phyloP scores from a whole-genome alignment of 169 alveolate species.

The Cyclospora cayetanensis region DNA sequence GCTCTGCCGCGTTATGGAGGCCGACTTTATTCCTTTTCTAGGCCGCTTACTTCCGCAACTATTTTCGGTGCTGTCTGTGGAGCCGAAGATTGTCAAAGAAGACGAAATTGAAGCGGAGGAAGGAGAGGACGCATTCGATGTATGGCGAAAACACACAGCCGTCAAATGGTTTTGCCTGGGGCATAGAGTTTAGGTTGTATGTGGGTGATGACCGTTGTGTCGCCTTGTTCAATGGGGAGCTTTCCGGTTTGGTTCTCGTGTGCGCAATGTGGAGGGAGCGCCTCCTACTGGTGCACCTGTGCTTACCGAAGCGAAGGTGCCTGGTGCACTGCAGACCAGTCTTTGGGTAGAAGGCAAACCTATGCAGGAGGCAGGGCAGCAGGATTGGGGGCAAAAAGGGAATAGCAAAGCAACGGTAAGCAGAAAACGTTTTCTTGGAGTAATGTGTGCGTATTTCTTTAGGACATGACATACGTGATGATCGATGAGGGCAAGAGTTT shows the following conservation, averaged over 20 bases:
- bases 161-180: neutral
- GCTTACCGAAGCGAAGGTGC: too few relatives aligned
- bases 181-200: neutral
- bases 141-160: neutral
- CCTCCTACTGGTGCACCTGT: neutral
- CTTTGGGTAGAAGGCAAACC: too few relatives aligned
- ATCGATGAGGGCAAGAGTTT: neutral
- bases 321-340: too few relatives aligned
- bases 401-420: too few relatives aligned
- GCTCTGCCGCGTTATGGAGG: constrained; percentile 88
- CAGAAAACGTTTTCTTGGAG: too few relatives aligned
- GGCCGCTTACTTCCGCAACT: constrained; percentile 88
- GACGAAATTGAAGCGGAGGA: constrained; percentile 46
- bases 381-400: too few relatives aligned
- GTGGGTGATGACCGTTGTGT: neutral
- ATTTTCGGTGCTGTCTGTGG: constrained; percentile 22
- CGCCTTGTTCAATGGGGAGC: neutral
- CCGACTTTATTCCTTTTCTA: constrained; percentile 86
- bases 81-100: constrained; percentile 29
- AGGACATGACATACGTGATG: constrained; percentile 66
- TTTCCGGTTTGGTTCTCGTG: neutral
- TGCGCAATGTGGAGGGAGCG: neutral
- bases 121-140: neutral
- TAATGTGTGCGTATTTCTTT: too few relatives aligned
- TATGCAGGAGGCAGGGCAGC: too few relatives aligned